A percentile compares a stretch with the other conserved stretches of the same genome.
Evolutionary conservation across 805 yeast genomes (phyloP).

Genomic region (Kregervanrija delftensis): DNA sequence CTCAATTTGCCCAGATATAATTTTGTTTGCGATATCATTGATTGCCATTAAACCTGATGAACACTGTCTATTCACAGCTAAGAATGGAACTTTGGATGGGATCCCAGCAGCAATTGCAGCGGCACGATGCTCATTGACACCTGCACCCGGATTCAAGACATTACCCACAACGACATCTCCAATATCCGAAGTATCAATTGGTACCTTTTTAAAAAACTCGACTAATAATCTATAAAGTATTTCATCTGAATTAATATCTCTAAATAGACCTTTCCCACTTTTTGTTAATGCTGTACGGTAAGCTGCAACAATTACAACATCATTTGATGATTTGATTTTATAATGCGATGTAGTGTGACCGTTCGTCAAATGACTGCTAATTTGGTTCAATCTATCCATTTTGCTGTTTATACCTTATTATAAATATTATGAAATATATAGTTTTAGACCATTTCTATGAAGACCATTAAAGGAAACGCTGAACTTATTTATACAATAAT

Average conservation of each 20-base stretch:
- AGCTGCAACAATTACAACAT: constrained; percentile 86
- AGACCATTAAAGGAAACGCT: too few species aligned
- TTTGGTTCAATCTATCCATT: constrained; percentile 13
- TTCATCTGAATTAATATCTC: constrained; percentile 77
- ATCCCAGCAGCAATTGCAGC: constrained; percentile 88
- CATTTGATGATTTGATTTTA: constrained; percentile 63
- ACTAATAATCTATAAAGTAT: constrained; percentile 58
- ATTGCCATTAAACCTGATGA: constrained; percentile 91
- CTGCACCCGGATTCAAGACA: constrained; percentile 88
- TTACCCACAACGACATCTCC: constrained; percentile 90
- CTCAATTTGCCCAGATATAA: constrained; percentile 79
- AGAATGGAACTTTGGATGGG: constrained; percentile 71
- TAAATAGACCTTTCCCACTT: constrained; percentile 83
- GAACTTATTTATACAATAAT: too few species aligned
- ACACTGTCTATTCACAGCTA: constrained; percentile 89
- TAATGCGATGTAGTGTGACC: constrained; percentile 16
- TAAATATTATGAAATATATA: too few species aligned
- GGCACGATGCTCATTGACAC: constrained; percentile 91
- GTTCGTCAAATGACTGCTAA: constrained; percentile 5
- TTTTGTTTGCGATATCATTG: constrained; percentile 84
- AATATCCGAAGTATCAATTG: constrained; percentile 46
- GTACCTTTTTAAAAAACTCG: constrained; percentile 50
- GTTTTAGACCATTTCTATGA: too few species aligned
- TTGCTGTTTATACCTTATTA: not conserved
- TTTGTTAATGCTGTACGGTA: constrained; percentile 85